Conservation (phyloP, 2,329 filamentous ascomycete genomes). For the Myriosclerotinia duriaeana region DNA sequence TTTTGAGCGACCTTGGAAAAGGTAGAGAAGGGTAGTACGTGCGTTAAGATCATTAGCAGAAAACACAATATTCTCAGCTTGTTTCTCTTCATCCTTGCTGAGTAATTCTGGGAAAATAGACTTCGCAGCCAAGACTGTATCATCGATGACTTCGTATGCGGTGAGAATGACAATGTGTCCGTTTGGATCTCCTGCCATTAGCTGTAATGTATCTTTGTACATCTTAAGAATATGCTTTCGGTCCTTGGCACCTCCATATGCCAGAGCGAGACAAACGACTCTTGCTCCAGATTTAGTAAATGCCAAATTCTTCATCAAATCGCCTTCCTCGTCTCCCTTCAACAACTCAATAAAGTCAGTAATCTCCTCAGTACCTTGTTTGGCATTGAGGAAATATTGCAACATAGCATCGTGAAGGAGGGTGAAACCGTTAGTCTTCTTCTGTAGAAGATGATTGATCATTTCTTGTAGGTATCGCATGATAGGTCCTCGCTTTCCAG, state of each 20-base stretch:
- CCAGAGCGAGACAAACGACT: constrained; percentile 77
- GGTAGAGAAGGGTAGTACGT: constrained; percentile 71
- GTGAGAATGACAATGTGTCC: constrained; percentile 81
- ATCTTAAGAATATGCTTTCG: constrained; percentile 83
- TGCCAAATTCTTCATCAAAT: constrained; percentile 90
- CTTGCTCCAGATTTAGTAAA: constrained; percentile 89
- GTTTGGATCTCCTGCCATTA: constrained; percentile 77
- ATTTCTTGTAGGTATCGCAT: constrained; percentile 82
- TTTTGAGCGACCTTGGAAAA: constrained; percentile 68
- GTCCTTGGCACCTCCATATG: constrained; percentile 87
- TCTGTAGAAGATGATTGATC: constrained; percentile 91
- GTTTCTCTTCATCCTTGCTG: constrained; percentile 64
- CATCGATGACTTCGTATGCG: constrained; percentile 88
- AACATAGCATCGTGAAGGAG: constrained; percentile 98
- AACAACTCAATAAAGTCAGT: constrained; percentile 86
- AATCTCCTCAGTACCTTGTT: constrained; percentile 75
- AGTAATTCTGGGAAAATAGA: constrained; percentile 84
- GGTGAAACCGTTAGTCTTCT: constrained; percentile 94
- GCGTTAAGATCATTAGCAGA: constrained; percentile 65
- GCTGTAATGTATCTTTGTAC: constrained; percentile 85
- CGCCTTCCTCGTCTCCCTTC: constrained; percentile 87
- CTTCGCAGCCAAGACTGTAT: constrained; percentile 85
- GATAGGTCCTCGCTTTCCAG: constrained; percentile 83
- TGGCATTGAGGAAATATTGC: constrained; percentile 85
- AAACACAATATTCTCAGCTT: constrained; percentile 63